Base-by-base conservation (phyloP, 1,284 basidiomycete species). In the Ganoderma leucocontextum region DNA sequence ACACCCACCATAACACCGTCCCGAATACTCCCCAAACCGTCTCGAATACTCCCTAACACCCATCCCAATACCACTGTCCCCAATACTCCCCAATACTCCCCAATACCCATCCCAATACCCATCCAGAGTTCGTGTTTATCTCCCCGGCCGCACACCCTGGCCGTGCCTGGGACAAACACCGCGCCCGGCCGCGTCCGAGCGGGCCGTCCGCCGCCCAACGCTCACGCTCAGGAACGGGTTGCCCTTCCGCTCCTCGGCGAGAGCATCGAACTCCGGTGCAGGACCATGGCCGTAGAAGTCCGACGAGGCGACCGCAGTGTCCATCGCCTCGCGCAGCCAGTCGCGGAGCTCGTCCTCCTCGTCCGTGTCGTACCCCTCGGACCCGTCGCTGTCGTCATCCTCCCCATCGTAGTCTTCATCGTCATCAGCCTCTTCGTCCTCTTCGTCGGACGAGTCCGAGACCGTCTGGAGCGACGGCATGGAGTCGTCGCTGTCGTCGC, bases 221-320 rank as follows among this genome's bases (percentile, higher is more conserved):
- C n/a, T n/a, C n/a, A n/a, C n/a, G n/a, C n/a, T n/a, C n/a, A n/a
- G 77, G 77, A 94, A 92, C 0, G 92, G 90, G 73, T 94, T 94
- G 17, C 83, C 86, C 76, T 89, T 89, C 64, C 84, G 82, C 64
- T 88, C 87, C 62, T 88, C 85, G 17, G 81, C 77, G 13, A 83
- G 71, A 2, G 83, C 78, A 47, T 86, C 82, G 47, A 82, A 80
- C 39, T 82, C 84, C 9, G 82, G 77, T 15, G 81, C 79, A 5
- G 80, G 76, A 29, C 81, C 77, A 13, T 80, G 77, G 72, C 87
- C 84, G 60, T 87, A 82, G 76, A 88, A 87, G 65, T 89, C 90
- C 12, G 85, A 81, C 65, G 81, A 82, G 60, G 87, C 87, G 72
- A 86, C 82, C 1, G 86, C 88, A 12, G 84, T 81, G 69, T 92